A percentile compares a stretch with the other conserved stretches of the same genome.
These are phyloP conservation scores for Coniochaeta sp. DNA, from an alignment of 2,329 filamentous ascomycete species.

Conservation along the genomic window DNA sequence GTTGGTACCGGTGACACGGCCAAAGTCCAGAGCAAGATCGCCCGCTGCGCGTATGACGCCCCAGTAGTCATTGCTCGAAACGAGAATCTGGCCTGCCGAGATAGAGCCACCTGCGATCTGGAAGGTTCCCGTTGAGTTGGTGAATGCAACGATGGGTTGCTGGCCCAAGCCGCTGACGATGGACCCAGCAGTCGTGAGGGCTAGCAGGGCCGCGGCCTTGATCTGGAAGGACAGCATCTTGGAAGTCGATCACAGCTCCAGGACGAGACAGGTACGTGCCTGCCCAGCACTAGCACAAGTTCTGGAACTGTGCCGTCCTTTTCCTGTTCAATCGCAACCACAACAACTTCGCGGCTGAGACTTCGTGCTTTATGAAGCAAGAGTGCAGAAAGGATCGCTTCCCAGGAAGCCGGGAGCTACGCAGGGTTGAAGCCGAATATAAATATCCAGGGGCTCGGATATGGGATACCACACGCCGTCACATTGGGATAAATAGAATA, in stretches of 20 bases:
- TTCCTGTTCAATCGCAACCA: background rate
- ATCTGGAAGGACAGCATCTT: constrained; percentile 12
- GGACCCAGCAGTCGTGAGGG: constrained; percentile 9
- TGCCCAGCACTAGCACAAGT: background rate
- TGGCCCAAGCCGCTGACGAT: constrained; percentile 27
- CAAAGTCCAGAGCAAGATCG: constrained; percentile 62
- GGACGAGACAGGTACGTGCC: background rate
- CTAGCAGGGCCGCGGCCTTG: constrained; percentile 14
- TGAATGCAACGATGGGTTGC: constrained; percentile 37
- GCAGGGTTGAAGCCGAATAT: background rate
- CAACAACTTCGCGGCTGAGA: background rate
- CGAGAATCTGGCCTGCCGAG: constrained; percentile 39
- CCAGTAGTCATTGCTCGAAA: constrained; percentile 55
- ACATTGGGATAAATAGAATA: background rate
- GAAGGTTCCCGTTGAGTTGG: constrained; percentile 16
- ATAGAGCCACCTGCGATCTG: constrained; percentile 28
- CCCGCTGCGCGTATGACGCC: constrained; percentile 61
- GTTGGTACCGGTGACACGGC: constrained; percentile 60
- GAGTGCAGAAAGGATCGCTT: background rate
- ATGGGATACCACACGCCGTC: background rate
- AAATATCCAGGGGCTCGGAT: background rate
- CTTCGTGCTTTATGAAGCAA: background rate
- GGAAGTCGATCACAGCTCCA: background rate
- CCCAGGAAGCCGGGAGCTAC: background rate
- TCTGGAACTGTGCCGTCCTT: background rate